Evolutionary conservation across 1,284 basidiomycete species (phyloP).

Genomic region (Mycosarcoma maydis): DNA sequence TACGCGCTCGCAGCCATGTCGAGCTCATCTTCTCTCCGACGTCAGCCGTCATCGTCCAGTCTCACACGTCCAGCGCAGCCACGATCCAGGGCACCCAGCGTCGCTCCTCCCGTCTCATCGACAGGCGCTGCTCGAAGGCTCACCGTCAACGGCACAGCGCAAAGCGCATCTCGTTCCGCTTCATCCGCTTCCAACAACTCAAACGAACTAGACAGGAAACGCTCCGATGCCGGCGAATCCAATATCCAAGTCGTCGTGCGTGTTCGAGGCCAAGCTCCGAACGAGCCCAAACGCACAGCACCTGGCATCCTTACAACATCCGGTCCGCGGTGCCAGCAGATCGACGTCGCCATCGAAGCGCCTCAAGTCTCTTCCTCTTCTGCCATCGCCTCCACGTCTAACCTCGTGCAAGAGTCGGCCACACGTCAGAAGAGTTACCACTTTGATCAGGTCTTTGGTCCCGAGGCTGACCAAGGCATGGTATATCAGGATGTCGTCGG

Average conservation of each 20-base stretch:
- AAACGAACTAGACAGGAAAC: slow-evolving; percentile 22
- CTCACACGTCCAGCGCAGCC: slow-evolving; percentile 30
- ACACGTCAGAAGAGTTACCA: slow-evolving; percentile 61
- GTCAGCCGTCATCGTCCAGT: slow-evolving; percentile 35
- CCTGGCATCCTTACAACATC: slow-evolving; percentile 51
- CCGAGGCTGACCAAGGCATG: slow-evolving; percentile 94
- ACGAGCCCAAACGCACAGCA: slow-evolving; percentile 29
- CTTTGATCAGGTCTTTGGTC: slow-evolving; percentile 78
- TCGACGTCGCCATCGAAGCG: slow-evolving; percentile 55
- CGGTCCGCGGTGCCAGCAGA: slow-evolving; percentile 55
- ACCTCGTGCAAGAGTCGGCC: slow-evolving; percentile 36
- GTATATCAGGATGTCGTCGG: slow-evolving; percentile 92
- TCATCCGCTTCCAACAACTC: slow-evolving; percentile 16
- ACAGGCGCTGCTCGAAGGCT: slow-evolving; percentile 31
- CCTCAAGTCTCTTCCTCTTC: slow-evolving; percentile 45
- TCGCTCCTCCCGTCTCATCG: slow-evolving; percentile 39
- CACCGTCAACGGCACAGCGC: slow-evolving; percentile 15
- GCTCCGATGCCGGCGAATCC: slow-evolving; percentile 38
- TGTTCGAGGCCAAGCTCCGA: slow-evolving; percentile 50
- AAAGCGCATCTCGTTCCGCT: slow-evolving; percentile 15
- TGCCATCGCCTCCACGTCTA: slow-evolving; percentile 20
- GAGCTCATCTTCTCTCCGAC: slow-evolving; percentile 28
- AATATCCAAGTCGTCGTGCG: slow-evolving; percentile 66
- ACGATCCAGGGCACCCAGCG: slow-evolving; percentile 42
- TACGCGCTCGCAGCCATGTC: slow-evolving; percentile 23